Evolutionary conservation across 768 basidiomycete genomes (phyloP), one percentile per base, ranked within the genome.

Genomic region (Leccinum boreale): DNA sequence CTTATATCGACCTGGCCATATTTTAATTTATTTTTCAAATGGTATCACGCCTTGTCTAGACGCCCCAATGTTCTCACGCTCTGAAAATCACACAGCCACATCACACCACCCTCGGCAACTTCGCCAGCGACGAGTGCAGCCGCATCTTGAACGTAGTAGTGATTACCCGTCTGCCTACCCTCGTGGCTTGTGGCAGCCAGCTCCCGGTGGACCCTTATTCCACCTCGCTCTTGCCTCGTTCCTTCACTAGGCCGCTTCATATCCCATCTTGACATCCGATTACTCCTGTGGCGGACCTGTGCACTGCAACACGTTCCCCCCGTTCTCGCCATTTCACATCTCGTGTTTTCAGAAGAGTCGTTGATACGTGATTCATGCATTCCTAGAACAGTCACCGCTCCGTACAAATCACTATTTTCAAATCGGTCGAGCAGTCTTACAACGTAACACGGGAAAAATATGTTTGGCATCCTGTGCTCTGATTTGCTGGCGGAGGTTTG

Each of bases 41-140:
- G 39, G 56, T 58, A 65, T 68, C 65, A 68, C 58, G 52, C 52
- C 61, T 67, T 67, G 66, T 67, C 60, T 58, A 50, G 12, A 35
- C 21, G 3, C 62, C 69, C 70, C 70, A 71, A 71, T 46, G 0
- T 72, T 71, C 70, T 1, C 70, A 71, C 70, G 65, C 6, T 42
- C 48, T n/a, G 42, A 62, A 68, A 58, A 66, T 65, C 52, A 52
- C 70, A 72, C 66, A 62, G 70, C 70, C 70, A 70, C 68, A 58
- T 65, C 53, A 42, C 15, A 58, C 52, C 48, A 53, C 26, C 26
- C 26, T 3, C 28, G 28, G 28, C 28, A 28, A 28, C 29, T 31
- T 31, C 29, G 29, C 29, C 29, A 5, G 11, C 31, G 33, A 55
- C 29, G 23, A 53, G n/a, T n/a, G 9, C 21, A 23, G 26, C 4